These are phyloP conservation scores for Chlamydomonas asymmetrica DNA, from an alignment of 139 green algal species.

Conservation along the genomic window DNA sequence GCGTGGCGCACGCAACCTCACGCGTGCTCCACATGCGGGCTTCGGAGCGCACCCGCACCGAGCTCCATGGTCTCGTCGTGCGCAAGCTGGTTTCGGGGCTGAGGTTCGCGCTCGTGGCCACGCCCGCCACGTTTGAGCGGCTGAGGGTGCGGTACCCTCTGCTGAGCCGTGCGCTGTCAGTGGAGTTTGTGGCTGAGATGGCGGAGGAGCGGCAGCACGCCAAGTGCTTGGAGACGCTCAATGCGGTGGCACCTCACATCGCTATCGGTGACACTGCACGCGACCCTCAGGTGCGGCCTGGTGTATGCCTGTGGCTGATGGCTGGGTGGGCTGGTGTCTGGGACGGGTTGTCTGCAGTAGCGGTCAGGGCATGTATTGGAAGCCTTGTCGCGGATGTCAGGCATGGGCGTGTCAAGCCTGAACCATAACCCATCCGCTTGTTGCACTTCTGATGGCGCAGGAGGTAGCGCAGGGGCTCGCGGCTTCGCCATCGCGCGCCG, in stretches of 20 bases:
- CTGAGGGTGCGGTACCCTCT: conserved; percentile 8
- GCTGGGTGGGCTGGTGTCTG: too few relatives aligned
- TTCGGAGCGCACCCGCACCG: conserved; percentile 6
- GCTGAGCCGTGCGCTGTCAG: conserved; percentile 14
- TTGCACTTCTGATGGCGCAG: too few relatives aligned
- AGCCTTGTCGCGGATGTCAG: too few relatives aligned
- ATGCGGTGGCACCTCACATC: conserved; percentile 8
- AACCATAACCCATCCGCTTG: too few relatives aligned
- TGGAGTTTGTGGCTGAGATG: conserved; percentile 1
- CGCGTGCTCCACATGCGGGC: conserved; percentile 7
- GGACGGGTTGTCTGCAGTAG: too few relatives aligned
- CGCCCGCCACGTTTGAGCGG: conserved; percentile 9
- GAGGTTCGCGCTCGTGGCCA: conserved; percentile 13
- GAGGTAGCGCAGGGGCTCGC: too few relatives aligned
- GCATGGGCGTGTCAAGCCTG: too few relatives aligned
- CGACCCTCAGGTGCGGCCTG: too few relatives aligned
- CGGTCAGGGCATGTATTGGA: too few relatives aligned
- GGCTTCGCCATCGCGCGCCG: too few relatives aligned
- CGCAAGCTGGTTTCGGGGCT: neutral
- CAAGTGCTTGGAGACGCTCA: conserved; percentile 15
- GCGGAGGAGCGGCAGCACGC: conserved; percentile 18
- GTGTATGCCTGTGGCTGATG: too few relatives aligned
- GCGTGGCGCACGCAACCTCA: neutral
- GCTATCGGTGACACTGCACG: too few relatives aligned
- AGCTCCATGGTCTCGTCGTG: neutral